A percentile compares a stretch with the other conserved stretches of the same genome.
Evolutionary conservation across 106 monocot genomes (phyloP).

Genomic region (Agapanthus africanus): DNA sequence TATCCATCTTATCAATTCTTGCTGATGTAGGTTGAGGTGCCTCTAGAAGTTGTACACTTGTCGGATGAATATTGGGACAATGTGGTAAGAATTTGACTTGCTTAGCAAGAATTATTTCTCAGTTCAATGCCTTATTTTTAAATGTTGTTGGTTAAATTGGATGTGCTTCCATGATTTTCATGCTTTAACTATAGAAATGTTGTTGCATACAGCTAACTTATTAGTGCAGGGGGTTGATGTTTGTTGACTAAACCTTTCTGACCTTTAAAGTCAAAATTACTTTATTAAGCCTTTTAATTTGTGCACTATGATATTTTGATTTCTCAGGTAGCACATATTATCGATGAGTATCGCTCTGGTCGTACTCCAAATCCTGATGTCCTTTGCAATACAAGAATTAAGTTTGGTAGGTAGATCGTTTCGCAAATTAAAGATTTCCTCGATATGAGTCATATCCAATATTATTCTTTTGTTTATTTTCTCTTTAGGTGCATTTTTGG

Average conservation of each 20-base stretch:
- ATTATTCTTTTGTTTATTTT: slow-evolving; percentile 1
- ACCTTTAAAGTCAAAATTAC: not conserved
- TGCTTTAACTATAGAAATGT: too few species aligned
- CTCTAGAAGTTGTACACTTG: slow-evolving; percentile 85
- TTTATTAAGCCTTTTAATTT: not conserved
- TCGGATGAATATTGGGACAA: slow-evolving; percentile 94
- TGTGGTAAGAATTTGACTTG: slow-evolving; percentile 48
- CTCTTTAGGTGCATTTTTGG: slow-evolving; percentile 73
- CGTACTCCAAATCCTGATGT: slow-evolving; percentile 98
- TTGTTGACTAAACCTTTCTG: not conserved
- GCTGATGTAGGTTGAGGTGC: slow-evolving; percentile 57
- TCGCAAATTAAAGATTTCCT: not conserved
- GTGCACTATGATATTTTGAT: not conserved
- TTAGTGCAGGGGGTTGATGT: not conserved
- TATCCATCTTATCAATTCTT: not conserved
- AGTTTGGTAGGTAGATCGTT: slow-evolving; percentile 60
- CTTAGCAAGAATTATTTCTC: not conserved
- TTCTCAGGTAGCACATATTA: slow-evolving; percentile 81
- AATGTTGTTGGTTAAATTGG: not conserved
- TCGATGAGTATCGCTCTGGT: slow-evolving; percentile 81
- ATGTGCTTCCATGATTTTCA: not conserved
- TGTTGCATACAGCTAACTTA: not conserved
- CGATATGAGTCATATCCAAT: not conserved
- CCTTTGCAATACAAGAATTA: slow-evolving; percentile 98
- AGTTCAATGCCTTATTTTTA: not conserved